phyloP scores from a whole-genome alignment of 257 asterid species.

The Lycium barbarum region DNA sequence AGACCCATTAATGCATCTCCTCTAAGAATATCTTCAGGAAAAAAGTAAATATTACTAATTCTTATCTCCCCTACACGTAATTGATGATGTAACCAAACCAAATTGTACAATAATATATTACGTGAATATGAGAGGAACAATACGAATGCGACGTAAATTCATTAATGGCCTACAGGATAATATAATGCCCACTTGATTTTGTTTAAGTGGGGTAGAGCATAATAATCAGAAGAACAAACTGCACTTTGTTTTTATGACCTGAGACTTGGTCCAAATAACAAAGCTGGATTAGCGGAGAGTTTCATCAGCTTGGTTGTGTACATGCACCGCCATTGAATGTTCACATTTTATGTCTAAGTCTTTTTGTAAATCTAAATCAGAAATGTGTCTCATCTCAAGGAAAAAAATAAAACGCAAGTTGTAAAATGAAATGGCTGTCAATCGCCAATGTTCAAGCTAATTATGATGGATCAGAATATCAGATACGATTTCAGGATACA shows the following conservation, averaged over 20 bases:
- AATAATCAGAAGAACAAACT: not conserved
- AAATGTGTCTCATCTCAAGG: not conserved
- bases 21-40: not conserved
- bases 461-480: not conserved
- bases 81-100: not conserved
- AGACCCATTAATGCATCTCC: not conserved
- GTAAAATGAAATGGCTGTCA: slow-evolving; percentile 17
- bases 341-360: too few species aligned
- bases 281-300: not conserved
- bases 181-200: slow-evolving; percentile 18
- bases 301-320: too few species aligned
- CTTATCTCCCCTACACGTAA: not conserved
- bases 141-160: not conserved
- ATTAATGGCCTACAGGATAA: not conserved
- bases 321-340: too few species aligned
- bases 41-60: not conserved
- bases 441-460: not conserved
- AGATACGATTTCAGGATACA: too few species aligned
- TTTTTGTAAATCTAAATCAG: not conserved
- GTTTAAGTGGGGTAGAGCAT: slow-evolving; percentile 24
- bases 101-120: not conserved
- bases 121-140: slow-evolving; percentile 12
- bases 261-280: not conserved
- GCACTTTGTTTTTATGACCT: slow-evolving; percentile 8
- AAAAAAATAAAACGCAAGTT: not conserved